phyloP scores from a whole-genome alignment of 2,329 filamentous ascomycete genomes.

The Davidsoniella australis region DNA sequence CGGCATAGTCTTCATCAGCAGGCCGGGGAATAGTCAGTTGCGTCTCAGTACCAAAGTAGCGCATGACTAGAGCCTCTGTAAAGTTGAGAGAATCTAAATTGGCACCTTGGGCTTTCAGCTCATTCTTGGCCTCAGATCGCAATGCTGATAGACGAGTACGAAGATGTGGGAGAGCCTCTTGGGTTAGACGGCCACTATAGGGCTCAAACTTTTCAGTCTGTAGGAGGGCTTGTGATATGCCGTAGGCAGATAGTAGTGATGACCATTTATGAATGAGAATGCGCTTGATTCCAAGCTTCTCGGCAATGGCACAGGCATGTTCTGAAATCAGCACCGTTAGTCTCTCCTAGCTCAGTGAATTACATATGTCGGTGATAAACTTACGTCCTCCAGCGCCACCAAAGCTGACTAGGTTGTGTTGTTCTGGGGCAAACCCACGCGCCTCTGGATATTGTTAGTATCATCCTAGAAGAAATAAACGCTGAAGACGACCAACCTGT shows the following conservation, averaged over 20 bases:
- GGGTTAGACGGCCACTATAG: constrained; percentile 17
- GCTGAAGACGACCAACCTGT: constrained; percentile 38
- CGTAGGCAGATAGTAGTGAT: constrained; percentile 29
- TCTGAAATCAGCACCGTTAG: constrained; percentile 21
- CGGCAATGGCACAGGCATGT: constrained; percentile 27
- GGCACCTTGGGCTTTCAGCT: constrained; percentile 24
- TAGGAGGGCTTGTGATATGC: constrained; percentile 28
- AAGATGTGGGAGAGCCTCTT: constrained; percentile 13
- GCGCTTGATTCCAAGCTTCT: constrained; percentile 25
- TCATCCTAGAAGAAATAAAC: constrained; percentile 56
- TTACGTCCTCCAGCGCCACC: constrained; percentile 16
- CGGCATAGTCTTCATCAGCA: constrained; percentile 37
- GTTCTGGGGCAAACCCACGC: constrained; percentile 20
- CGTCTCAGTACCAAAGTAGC: constrained; percentile 18
- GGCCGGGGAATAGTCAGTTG: constrained; percentile 23
- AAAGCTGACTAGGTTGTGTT: constrained; percentile 22
- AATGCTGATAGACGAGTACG: constrained; percentile 23
- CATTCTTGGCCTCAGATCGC: constrained; percentile 16
- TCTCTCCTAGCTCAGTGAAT: not conserved
- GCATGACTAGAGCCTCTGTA: constrained; percentile 27
- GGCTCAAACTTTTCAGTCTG: constrained; percentile 25
- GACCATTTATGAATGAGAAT: constrained; percentile 29
- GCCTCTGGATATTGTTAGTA: constrained; percentile 40
- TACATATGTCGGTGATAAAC: not conserved
- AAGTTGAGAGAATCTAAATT: constrained; percentile 24